Conservation (phyloP, 176 grass and related monocot genomes). For the Bromus sterilis region DNA sequence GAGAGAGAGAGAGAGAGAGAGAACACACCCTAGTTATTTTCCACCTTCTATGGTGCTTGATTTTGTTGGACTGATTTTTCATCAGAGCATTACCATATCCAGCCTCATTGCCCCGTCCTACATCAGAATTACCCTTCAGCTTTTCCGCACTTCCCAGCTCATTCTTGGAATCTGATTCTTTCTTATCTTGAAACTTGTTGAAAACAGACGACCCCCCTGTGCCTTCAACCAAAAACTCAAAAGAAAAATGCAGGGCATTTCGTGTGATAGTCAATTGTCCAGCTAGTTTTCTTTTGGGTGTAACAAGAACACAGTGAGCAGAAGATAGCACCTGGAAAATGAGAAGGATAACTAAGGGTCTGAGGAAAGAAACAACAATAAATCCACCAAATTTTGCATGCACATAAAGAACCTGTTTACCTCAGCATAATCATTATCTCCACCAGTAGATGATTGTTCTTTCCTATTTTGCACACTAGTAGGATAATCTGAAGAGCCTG, state of each 20-base stretch:
- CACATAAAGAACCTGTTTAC: constrained; percentile 27
- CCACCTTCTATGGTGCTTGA: constrained; percentile 94
- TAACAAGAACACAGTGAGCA: constrained; percentile 77
- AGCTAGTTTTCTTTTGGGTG: constrained; percentile 88
- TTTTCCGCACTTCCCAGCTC: constrained; percentile 54
- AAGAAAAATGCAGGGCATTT: constrained; percentile 83
- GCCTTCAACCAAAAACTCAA: constrained; percentile 92
- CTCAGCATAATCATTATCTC: constrained; percentile 52
- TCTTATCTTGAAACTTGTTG: constrained; percentile 59
- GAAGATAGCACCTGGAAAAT: constrained; percentile 62
- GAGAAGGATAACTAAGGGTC: constrained; percentile 6
- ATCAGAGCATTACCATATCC: constrained; percentile 37
- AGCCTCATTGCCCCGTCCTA: constrained; percentile 38
- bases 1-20: background rate
- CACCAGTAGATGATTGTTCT: constrained; percentile 39
- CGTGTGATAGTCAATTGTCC: constrained; percentile 64
- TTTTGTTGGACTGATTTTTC: constrained; percentile 65
- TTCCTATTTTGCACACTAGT: constrained; percentile 65
- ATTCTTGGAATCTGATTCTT: constrained; percentile 58
- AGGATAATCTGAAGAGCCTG: constrained; percentile 47
- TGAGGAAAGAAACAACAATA: constrained; percentile 3
- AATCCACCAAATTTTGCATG: background rate
- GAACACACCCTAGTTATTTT: constrained; percentile 61
- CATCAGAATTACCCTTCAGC: constrained; percentile 43
- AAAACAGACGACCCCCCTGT: constrained; percentile 94